Conservation (phyloP, 2,329 filamentous ascomycete species). For the Aspergillus sp. region DNA sequence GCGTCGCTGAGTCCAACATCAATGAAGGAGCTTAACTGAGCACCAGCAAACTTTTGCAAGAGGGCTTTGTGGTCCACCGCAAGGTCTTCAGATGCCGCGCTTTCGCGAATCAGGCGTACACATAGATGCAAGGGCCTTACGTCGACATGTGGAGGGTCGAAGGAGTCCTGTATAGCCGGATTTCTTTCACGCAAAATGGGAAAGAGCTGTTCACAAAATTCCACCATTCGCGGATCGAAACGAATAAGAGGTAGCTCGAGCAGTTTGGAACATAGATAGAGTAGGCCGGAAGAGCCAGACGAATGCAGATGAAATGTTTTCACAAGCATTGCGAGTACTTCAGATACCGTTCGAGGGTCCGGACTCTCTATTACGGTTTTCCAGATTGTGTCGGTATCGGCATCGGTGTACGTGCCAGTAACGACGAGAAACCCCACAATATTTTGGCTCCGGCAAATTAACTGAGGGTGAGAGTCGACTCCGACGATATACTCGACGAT, state of each 20-base stretch:
- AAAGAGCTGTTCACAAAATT: conserved; percentile 61
- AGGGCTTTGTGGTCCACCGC: conserved; percentile 59
- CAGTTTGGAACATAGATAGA: conserved; percentile 72
- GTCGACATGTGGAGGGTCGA: conserved; percentile 32
- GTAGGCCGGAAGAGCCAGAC: conserved; percentile 46
- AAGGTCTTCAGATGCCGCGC: conserved; percentile 57
- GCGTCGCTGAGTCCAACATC: conserved; percentile 54
- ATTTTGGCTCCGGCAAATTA: conserved; percentile 77
- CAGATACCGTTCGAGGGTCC: conserved; percentile 80
- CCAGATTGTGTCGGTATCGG: conserved; percentile 81
- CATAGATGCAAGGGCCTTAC: conserved; percentile 54
- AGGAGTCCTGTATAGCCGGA: conserved; percentile 27
- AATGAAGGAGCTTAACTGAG: conserved; percentile 63
- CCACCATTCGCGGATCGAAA: conserved; percentile 62
- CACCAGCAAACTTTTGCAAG: conserved; percentile 63
- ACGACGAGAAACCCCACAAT: conserved; percentile 85
- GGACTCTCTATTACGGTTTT: conserved; percentile 76
- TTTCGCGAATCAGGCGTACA: conserved; percentile 70
- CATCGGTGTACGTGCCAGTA: conserved; percentile 68
- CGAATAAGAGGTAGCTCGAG: conserved; percentile 61
- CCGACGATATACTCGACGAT: conserved; percentile 86
- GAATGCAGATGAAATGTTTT: conserved; percentile 48
- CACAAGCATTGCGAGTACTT: conserved; percentile 68
- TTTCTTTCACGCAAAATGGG: conserved; percentile 49
- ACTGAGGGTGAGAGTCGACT: conserved; percentile 86